Base-by-base conservation (phyloP, 352 stramenopile species). In the Pythium graminicola region DNA sequence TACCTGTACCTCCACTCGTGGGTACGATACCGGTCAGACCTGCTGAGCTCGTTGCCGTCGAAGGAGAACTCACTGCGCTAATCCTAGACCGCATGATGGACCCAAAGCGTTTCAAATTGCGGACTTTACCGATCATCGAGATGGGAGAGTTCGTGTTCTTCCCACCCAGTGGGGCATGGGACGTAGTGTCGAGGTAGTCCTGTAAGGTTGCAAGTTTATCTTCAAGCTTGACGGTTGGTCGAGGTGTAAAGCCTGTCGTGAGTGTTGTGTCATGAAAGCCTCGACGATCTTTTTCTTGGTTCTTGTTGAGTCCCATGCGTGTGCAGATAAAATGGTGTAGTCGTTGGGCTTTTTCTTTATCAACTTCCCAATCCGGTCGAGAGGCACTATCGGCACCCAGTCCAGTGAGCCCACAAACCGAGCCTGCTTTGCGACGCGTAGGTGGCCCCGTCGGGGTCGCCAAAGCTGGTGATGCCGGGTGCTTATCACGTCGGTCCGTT, bases 241-340 rank as follows among this genome's bases (percentile, higher is more conserved):
- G 64, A 2, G 68, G 67, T 8, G 72, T 85, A 38, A 85, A 85
- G 2, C 73, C 78, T 0, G 57, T 68, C 8, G 60, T 65, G 2
- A 81, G 60, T 13, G 32, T 20, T 8, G 41, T 14, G 11, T 50
- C 42, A 27, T 11, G 22, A 6, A 19, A 31, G 11, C 42, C 44
- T 28, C 29, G 27, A 20, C 54, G 50, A 9, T 63, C 60, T 33
- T 73, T 70, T 42, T 73, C 69, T 29, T 58, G 58, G 2, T 65
- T 54, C 9, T 54, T 45, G 11, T 45, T 57, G 19, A 62, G 38
- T 0, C 72, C 70, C 64, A 89, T 72, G n/a, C 73, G 73, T 4
- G 68, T 65, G 49, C 73, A 87, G 26, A 89, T 69, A 50, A 89
- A 82, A 42, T 76, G 68, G 44, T 86, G 73, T 0, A 87, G 60